Evolutionary conservation across 345 rosid species (phyloP).

Genomic region (Dipteronia sinensis): DNA sequence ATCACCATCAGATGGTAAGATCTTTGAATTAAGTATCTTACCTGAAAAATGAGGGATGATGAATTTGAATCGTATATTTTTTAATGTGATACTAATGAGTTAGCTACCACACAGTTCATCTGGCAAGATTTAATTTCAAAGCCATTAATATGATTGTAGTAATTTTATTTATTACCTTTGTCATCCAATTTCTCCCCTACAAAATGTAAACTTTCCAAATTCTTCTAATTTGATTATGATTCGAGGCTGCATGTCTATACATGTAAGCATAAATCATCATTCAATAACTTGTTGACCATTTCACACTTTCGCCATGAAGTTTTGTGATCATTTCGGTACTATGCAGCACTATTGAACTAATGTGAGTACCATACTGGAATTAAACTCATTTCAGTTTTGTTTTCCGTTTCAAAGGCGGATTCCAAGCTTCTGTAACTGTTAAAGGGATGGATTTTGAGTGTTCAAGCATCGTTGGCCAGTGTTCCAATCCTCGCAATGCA

Average conservation of each 20-base stretch:
- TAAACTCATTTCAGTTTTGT: background rate
- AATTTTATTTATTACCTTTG: background rate
- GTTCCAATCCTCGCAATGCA: constrained; percentile 44
- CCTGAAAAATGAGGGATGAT: background rate
- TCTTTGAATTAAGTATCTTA: constrained; percentile 8
- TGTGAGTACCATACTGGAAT: background rate
- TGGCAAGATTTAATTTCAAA: background rate
- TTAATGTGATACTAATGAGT: background rate
- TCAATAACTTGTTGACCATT: background rate
- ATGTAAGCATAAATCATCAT: background rate
- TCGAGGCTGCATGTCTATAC: background rate
- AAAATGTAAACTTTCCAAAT: too few species aligned
- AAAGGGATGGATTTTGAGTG: constrained; percentile 37
- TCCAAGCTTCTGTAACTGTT: constrained; percentile 46
- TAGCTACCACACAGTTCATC: background rate
- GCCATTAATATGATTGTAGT: background rate
- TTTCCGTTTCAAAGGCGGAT: constrained; percentile 50
- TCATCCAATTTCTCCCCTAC: background rate
- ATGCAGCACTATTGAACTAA: background rate
- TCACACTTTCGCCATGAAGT: background rate
- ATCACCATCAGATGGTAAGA: constrained; percentile 56
- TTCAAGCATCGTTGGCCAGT: constrained; percentile 34
- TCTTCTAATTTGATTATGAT: too few species aligned
- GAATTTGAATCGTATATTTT: background rate
- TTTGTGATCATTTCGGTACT: background rate